Evolutionary conservation across 2,329 filamentous ascomycete genomes (phyloP), one percentile per base, ranked within the genome.

Genomic region (Neonectria faginata): DNA sequence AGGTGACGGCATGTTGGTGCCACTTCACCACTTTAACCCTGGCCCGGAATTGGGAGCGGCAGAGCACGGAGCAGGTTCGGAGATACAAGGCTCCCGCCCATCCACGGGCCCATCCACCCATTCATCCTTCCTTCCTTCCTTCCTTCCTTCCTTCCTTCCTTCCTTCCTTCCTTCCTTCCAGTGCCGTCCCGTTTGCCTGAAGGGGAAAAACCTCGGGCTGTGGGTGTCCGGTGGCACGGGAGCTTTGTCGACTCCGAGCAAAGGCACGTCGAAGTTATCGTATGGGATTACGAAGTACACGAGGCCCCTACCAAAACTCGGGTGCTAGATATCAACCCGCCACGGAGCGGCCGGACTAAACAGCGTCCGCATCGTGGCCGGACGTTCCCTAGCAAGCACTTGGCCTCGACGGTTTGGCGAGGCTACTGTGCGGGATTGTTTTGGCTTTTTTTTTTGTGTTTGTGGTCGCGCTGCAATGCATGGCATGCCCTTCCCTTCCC

Each of bases 131-230:
- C 33, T 50, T 64, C 33, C 50, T 50, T 64, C 52, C 53, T 64
- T 44, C 57, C 48, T n/a, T n/a, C n/a, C n/a, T n/a, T n/a, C n/a
- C n/a, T n/a, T n/a, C 51, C 53, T 64, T 44, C 57, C 48, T 50
- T 64, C 51, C 53, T 64, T 25, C 22, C 22, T 48, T 63, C 33
- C 50, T 50, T 64, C 52, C 53, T 64, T 44, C 57, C 48, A 57
- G 44, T 55, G 55, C 51, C 55, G 31, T 41, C 31, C 54, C 50
- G n/a, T 18, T 63, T 55, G 36, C 50, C 55, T 50, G 39, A 50
- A 42, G 50, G 29, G 52, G 50, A 55, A 27, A 48, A 55, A 44
- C 55, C 60, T 55, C 50, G 60, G 60, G 44, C 22, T 54, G 41
- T 22, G 25, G 25, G 25, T 27, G 11, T 57, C 60, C 48, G 60